phyloP scores from a whole-genome alignment of 2,329 filamentous ascomycete species.

The Chaetomiaceae sp. region DNA sequence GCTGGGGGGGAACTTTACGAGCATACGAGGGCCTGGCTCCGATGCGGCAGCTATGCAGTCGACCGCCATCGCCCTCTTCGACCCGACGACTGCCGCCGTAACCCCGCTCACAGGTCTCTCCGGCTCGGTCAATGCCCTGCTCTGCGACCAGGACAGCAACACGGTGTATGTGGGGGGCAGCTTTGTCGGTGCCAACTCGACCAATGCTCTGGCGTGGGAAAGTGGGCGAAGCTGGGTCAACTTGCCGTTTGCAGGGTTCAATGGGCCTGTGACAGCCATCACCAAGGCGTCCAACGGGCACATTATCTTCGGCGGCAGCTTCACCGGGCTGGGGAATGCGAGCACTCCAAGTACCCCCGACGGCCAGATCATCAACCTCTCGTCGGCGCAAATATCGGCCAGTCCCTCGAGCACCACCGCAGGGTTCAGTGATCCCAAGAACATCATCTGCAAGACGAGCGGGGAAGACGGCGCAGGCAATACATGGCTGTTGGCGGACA shows the following conservation, averaged over 20 bases:
- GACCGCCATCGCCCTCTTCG: slow-evolving; percentile 74
- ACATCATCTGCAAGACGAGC: slow-evolving; percentile 74
- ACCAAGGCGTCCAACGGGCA: slow-evolving; percentile 73
- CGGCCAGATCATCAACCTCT: slow-evolving; percentile 78
- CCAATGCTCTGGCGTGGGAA: slow-evolving; percentile 84
- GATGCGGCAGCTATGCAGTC: slow-evolving; percentile 61
- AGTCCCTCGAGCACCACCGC: slow-evolving; percentile 55
- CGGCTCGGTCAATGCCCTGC: slow-evolving; percentile 75
- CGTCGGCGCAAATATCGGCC: slow-evolving; percentile 68
- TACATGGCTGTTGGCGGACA: slow-evolving; percentile 77
- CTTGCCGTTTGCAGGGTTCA: slow-evolving; percentile 89
- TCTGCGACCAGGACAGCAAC: slow-evolving; percentile 72
- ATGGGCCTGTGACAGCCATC: slow-evolving; percentile 85
- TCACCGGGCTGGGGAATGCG: slow-evolving; percentile 81
- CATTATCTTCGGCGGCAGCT: slow-evolving; percentile 87
- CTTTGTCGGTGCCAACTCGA: slow-evolving; percentile 75
- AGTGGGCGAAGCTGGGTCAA: slow-evolving; percentile 66
- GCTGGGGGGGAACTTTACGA: slow-evolving; percentile 93
- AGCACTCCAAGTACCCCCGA: slow-evolving; percentile 63
- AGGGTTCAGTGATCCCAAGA: slow-evolving; percentile 71
- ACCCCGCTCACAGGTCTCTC: slow-evolving; percentile 74
- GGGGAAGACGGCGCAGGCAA: slow-evolving; percentile 65
- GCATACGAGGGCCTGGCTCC: slow-evolving; percentile 43
- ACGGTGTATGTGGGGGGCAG: slow-evolving; percentile 90
- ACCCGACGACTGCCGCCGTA: slow-evolving; percentile 66